These are phyloP conservation scores for Candida mattraensis DNA, from an alignment of 805 yeast genomes.

Conservation along the genomic window DNA sequence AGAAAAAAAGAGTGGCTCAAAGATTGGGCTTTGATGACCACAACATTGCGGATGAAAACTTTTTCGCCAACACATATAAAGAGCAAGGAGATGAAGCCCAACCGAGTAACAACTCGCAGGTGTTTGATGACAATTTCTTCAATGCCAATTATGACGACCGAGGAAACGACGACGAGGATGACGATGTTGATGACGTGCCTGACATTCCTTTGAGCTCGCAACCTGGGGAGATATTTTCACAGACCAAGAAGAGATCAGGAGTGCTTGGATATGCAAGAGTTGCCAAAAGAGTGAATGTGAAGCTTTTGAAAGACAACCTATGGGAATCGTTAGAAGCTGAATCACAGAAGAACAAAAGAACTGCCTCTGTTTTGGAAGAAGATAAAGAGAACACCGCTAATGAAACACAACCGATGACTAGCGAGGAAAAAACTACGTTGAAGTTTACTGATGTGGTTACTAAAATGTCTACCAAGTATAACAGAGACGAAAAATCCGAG, in stretches of 20 bases:
- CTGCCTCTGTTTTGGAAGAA: conserved; percentile 31
- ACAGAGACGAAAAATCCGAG: conserved; percentile 39
- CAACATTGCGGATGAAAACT: conserved; percentile 49
- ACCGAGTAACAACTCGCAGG: conserved; percentile 14
- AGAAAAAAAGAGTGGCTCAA: conserved; percentile 21
- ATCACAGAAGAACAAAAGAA: conserved; percentile 27
- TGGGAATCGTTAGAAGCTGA: conserved; percentile 40
- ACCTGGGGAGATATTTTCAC: conserved; percentile 17
- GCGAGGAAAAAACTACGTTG: conserved; percentile 14
- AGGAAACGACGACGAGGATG: conserved; percentile 34
- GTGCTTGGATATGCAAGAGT: conserved; percentile 44
- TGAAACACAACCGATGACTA: conserved; percentile 6
- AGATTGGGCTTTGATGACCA: conserved; percentile 25
- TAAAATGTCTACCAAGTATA: conserved; percentile 37
- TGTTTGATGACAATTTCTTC: conserved; percentile 14
- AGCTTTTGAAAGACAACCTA: conserved; percentile 44
- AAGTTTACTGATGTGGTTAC: conserved; percentile 37
- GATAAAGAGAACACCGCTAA: conserved; percentile 15
- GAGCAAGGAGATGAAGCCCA: conserved; percentile 27
- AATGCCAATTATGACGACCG: conserved; percentile 37
- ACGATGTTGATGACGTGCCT: conserved; percentile 33
- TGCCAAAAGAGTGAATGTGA: conserved; percentile 50
- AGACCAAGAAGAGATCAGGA: conserved; percentile 18
- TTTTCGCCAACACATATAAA: conserved; percentile 48
- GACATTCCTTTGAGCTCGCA: conserved; percentile 26